These are phyloP conservation scores for Wickerhamiella sergipiensis DNA, from an alignment of 805 yeast genomes.

Conservation along the genomic window DNA sequence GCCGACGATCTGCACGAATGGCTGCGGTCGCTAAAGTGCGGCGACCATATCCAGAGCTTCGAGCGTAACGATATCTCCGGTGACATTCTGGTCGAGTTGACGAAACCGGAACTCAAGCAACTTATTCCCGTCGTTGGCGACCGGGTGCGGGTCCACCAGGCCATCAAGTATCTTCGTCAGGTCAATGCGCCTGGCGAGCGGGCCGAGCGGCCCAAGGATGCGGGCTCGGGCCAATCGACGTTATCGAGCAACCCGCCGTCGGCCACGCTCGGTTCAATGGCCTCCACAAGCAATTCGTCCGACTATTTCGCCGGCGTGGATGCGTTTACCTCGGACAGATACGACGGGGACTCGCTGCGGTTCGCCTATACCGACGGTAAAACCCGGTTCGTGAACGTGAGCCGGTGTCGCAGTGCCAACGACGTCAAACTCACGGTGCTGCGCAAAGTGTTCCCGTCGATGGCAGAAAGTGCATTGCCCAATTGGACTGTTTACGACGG, in stretches of 20 bases:
- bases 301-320: conserved; percentile 2
- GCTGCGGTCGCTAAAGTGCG: conserved; percentile 22
- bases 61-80: conserved; percentile 39
- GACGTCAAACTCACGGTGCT: conserved; percentile 9
- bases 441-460: conserved; percentile 4
- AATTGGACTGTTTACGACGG: conserved; percentile 6
- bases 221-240: background rate
- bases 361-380: conserved; percentile 8
- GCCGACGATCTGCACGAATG: conserved; percentile 21
- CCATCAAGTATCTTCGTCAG: conserved; percentile 31
- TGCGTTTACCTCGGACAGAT: background rate
- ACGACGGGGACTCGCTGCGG: background rate
- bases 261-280: background rate
- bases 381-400: conserved; percentile 4
- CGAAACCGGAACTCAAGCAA: conserved; percentile 49
- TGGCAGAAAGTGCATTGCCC: conserved; percentile 9
- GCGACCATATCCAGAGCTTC: conserved; percentile 18
- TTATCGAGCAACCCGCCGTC: background rate
- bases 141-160: conserved; percentile 51
- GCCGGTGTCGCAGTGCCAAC: conserved; percentile 7
- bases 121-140: conserved; percentile 77
- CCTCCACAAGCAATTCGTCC: background rate
- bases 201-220: background rate
- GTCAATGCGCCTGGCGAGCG: conserved; percentile 1
- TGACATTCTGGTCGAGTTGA: conserved; percentile 47